Base-by-base conservation (phyloP, 306 rosid species). In the Cucurbita argyrosperma region DNA sequence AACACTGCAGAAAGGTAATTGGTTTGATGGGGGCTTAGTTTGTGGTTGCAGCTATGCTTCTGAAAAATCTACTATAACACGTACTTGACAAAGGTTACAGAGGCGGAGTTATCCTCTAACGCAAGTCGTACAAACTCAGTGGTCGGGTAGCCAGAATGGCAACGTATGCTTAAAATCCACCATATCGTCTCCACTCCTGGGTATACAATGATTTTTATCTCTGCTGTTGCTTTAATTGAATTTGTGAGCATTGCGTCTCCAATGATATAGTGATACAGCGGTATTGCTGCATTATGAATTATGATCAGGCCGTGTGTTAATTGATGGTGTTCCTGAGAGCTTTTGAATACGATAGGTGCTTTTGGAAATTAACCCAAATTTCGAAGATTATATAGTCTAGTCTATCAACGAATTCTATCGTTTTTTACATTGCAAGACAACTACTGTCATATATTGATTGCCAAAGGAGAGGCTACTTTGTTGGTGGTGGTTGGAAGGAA, bases 1-100 rank as follows among this genome's bases (percentile, higher is more conserved):
- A 70, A 77, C 96, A 46, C 82, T 90, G 83, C 80, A 94, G 78
- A 89, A 90, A 78, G 98, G 98, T 3, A 81, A 84, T 54, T 94
- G 90, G 14, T 5, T 14, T 50, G 54, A 50, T 50, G 54, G 18
- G 54, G 18, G 54, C 54, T 50, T 50, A 5, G 54, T 50, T 50
- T n/a, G 15, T 50, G 54, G 54, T 61, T 13, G 87, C 86, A 96
- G 77, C 66, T 7, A 60, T 60, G 45, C 70, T 40, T 94, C 82
- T 87, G 88, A 15, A 90, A 94, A 18, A 84, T 88, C 35, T 88
- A 94, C 77, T 86, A 82, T 85, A 87, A 89, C 82, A 82, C 90
- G 90, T 94, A 89, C 90, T 89, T 89, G 86, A 84, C 89, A 63
- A 89, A 87, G 85, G 90, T 97, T 76, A 83, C 90, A 38, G 51